phyloP scores from a whole-genome alignment of 75 land plant species.

The Cunninghamia lanceolata region DNA sequence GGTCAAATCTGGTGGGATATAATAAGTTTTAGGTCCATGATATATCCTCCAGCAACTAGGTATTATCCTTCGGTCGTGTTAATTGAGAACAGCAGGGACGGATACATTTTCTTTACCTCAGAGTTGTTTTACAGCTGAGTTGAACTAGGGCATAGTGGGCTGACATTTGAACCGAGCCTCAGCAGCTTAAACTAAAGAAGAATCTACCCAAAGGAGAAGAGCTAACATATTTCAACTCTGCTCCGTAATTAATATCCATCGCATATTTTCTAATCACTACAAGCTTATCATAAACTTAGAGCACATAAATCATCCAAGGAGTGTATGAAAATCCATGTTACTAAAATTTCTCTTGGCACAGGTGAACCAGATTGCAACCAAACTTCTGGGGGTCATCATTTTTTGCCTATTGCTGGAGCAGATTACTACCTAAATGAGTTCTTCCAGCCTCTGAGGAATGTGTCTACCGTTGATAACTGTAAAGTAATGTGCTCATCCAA shows the following conservation, averaged over 20 bases:
- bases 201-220: neutral
- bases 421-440: slow-evolving; percentile 15
- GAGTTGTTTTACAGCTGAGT: neutral
- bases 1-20: neutral
- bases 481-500: slow-evolving; percentile 8
- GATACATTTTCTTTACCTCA: too few relatives aligned
- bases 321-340: neutral
- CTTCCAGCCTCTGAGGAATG: slow-evolving; percentile 3
- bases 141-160: neutral
- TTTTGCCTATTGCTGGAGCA: neutral
- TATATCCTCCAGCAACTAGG: neutral
- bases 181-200: neutral
- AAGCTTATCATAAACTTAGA: neutral
- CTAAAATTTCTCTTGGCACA: neutral
- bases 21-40: neutral
- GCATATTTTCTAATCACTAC: neutral
- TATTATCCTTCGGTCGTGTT: neutral
- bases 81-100: neutral
- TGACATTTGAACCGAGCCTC: neutral
- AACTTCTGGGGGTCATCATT: neutral
- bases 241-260: neutral
- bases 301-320: neutral
- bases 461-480: slow-evolving; percentile 12
- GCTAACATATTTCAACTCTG: neutral
- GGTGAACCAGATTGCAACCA: neutral